phyloP scores from a whole-genome alignment of 768 basidiomycete genomes.

The Termitomyces sp. region DNA sequence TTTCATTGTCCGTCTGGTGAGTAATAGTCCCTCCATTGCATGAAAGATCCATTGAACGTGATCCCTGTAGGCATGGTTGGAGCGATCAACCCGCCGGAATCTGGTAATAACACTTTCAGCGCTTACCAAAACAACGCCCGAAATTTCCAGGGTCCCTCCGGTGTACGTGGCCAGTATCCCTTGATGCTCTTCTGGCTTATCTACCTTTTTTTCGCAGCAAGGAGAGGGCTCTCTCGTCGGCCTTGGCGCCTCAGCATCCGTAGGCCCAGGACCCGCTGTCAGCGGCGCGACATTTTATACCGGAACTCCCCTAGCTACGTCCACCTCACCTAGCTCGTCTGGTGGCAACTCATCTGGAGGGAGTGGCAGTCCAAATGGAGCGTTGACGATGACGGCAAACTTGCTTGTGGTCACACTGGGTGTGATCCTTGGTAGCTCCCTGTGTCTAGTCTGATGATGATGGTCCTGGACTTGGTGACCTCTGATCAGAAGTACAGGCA shows the following conservation, averaged over 20 bases:
- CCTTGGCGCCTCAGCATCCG: conserved; percentile 47
- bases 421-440: not conserved
- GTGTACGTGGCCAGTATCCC: conserved; percentile 27
- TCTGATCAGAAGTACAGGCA: not conserved
- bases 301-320: conserved; percentile 20
- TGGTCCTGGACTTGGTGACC: too few relatives aligned
- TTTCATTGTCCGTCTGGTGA: conserved; percentile 42
- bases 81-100: conserved; percentile 49
- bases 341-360: not conserved
- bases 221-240: conserved; percentile 40
- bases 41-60: not conserved
- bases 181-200: not conserved
- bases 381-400: not conserved
- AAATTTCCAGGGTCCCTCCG: conserved; percentile 25
- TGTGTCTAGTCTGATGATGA: not conserved
- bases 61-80: conserved; percentile 42
- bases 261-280: conserved; percentile 37
- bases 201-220: conserved; percentile 31
- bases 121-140: conserved; percentile 35
- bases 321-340: conserved; percentile 7
- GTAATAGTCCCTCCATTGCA: not conserved
- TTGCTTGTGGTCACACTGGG: conserved; percentile 2
- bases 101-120: conserved; percentile 40
- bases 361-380: not conserved
- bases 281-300: conserved; percentile 30